Evolutionary conservation across 768 basidiomycete genomes (phyloP), one percentile per base, ranked within the genome.

Genomic region (Naganishia antarctica): DNA sequence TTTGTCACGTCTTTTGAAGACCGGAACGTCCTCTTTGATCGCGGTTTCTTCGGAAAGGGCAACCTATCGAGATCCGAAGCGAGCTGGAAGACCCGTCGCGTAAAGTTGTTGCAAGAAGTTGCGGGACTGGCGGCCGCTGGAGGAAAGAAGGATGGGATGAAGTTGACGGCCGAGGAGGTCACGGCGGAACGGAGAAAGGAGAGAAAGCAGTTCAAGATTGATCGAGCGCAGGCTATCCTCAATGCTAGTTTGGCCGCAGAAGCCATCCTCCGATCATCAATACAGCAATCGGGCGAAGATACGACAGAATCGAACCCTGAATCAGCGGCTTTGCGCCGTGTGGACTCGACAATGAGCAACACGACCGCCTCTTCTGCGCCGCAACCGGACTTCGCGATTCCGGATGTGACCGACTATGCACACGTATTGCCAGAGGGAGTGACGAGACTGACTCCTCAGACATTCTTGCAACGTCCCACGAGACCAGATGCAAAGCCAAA

Each of bases 11-110:
- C 86, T 63, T 76, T 80, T 28, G 81, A 78, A 25, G 85, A 91
- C 73, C 84, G 85, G 46, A 81, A 81, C 68, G 78, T 86, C 4
- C 81, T 98, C 40, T 99, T 96, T 89, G 81, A 84, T 48, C 80
- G 88, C 65, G 96, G 96, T 0, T 97, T 98, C 80, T 99, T 98
- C 76, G 96, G 96, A 25, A 99, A 99, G 77, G 96, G 96, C 0
- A 88, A 89, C 73, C 80, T 99, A 59, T 93, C 90, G 43, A 79
- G 96, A 64, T 96, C 92, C 76, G 96, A 99, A 76, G 93, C 94
- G 8, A 90, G 85, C 61, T 99, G 96, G 96, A 80, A 86, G 65
- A 83, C 86, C 21, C 81, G 96, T 48, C 86, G 90, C 70, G 81
- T 87, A 65, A 90, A 89, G 73, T 81, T 78, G 72, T 79, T 84